A percentile compares a stretch with the other conserved stretches of the same genome.
These are phyloP conservation scores for Marchantia polymorpha DNA, from an alignment of 225 moss, liverwort and hornwort genomes.

Conservation along the genomic window DNA sequence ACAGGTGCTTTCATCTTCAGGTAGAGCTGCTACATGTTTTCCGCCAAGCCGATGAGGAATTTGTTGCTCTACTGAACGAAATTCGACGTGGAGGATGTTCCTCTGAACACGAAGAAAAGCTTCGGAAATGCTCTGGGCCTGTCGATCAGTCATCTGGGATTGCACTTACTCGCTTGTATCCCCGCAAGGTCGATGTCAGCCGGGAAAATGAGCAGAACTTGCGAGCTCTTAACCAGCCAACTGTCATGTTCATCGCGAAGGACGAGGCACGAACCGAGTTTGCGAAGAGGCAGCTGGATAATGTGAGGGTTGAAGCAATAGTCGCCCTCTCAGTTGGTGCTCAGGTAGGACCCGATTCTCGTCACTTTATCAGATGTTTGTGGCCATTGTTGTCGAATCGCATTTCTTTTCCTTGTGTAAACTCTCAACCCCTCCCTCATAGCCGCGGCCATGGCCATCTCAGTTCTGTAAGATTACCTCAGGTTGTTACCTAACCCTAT, in stretches of 20 bases:
- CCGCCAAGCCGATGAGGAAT: constrained; percentile 72
- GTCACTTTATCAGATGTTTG: no score
- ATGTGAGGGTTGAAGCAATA: constrained; percentile 55
- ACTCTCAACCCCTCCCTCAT: not conserved
- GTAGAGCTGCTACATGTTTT: constrained; percentile 77
- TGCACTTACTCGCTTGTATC: constrained; percentile 76
- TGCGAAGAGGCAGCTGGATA: constrained; percentile 57
- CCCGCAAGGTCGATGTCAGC: constrained; percentile 72
- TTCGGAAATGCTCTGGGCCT: constrained; percentile 59
- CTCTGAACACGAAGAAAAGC: constrained; percentile 42
- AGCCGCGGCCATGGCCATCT: no score
- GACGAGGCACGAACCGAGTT: constrained; percentile 65
- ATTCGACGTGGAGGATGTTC: constrained; percentile 79
- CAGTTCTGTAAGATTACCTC: no score
- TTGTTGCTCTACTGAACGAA: constrained; percentile 77
- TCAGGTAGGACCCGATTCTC: constrained; percentile 46
- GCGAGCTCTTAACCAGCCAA: constrained; percentile 48
- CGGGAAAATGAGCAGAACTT: constrained; percentile 76
- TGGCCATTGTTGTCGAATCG: no score
- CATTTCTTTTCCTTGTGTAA: no score
- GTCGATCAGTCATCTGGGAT: constrained; percentile 53
- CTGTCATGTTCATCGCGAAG: constrained; percentile 58
- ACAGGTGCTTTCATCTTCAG: constrained; percentile 66
- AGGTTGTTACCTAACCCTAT: no score
- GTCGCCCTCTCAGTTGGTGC: constrained; percentile 72